A percentile compares a stretch with the other conserved stretches of the same genome.
phyloP scores from a whole-genome alignment of 805 yeast species.

The Metschnikowia corniflorae region DNA sequence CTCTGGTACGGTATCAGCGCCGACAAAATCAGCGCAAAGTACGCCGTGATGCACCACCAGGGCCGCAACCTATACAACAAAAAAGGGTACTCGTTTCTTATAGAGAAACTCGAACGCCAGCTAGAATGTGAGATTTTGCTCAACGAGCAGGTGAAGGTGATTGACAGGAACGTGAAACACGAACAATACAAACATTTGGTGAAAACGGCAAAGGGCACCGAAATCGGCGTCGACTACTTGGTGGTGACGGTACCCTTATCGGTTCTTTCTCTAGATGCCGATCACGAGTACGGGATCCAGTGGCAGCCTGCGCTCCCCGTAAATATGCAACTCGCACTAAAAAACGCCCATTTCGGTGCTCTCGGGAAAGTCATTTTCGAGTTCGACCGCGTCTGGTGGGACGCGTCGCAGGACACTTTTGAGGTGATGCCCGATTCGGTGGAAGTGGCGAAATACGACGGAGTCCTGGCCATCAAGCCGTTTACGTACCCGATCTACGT shows the following conservation, averaged over 20 bases:
- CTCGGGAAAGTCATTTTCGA: conserved; percentile 73
- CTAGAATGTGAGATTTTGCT: conserved; percentile 37
- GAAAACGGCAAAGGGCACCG: conserved; percentile 29
- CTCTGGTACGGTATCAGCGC: conserved; percentile 79
- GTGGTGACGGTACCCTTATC: conserved; percentile 80
- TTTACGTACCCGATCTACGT: conserved; percentile 61
- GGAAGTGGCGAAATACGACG: not conserved
- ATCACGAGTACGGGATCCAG: conserved; percentile 43
- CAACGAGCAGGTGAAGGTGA: conserved; percentile 39
- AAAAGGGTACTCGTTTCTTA: conserved; percentile 54
- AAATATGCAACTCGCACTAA: conserved; percentile 40
- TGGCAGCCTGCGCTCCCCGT: conserved; percentile 59
- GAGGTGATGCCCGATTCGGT: conserved; percentile 13
- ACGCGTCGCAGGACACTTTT: conserved; percentile 27
- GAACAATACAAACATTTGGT: conserved; percentile 23
- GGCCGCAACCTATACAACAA: conserved; percentile 76
- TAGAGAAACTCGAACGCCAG: conserved; percentile 36
- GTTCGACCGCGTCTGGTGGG: conserved; percentile 64
- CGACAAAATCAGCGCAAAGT: conserved; percentile 63
- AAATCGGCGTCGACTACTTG: conserved; percentile 47
- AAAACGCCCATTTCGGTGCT: conserved; percentile 56
- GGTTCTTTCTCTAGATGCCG: conserved; percentile 44
- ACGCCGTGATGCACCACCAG: conserved; percentile 62
- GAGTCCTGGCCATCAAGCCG: conserved; percentile 30
- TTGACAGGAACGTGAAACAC: conserved; percentile 28